Percentiles rank a stretch among this genome's conserved stretches.
These are phyloP conservation scores for Calonectria fujianensis DNA, from an alignment of 2,329 filamentous ascomycete genomes.

Conservation along the genomic window DNA sequence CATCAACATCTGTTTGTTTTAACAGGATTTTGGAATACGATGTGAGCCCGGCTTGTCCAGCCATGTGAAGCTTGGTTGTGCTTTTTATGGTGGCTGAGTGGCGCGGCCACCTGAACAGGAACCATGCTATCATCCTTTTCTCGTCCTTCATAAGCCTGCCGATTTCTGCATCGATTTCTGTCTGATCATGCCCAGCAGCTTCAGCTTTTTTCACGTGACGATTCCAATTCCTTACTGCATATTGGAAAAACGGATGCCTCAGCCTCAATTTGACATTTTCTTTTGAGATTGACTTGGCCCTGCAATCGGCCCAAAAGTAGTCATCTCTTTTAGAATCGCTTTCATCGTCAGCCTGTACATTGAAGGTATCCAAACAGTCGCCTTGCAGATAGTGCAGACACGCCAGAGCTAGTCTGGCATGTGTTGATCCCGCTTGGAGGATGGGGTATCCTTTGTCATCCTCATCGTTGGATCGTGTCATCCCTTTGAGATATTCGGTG, in stretches of 20 bases:
- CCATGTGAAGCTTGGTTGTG: slow-evolving; percentile 44
- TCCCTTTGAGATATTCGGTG: slow-evolving; percentile 44
- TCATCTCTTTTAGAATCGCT: too few species aligned
- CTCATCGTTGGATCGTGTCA: neutral
- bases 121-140: slow-evolving; percentile 37
- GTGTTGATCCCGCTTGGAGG: slow-evolving; percentile 31
- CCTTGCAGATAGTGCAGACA: slow-evolving; percentile 41
- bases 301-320: neutral
- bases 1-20: slow-evolving; percentile 40
- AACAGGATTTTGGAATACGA: slow-evolving; percentile 48
- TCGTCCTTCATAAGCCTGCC: slow-evolving; percentile 37
- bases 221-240: slow-evolving; percentile 57
- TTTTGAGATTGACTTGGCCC: neutral
- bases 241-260: slow-evolving; percentile 55
- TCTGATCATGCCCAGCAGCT: slow-evolving; percentile 43
- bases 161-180: slow-evolving; percentile 35
- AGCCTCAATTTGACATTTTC: slow-evolving; percentile 32
- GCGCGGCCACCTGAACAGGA: slow-evolving; percentile 40
- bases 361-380: slow-evolving; percentile 28
- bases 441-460: neutral
- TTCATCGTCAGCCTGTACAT: neutral
- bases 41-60: slow-evolving; percentile 44
- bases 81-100: neutral
- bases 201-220: slow-evolving; percentile 52
- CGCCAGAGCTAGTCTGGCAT: slow-evolving; percentile 33